phyloP scores from a whole-genome alignment of 1,139 yeast genomes.

The Candida buenavistaensis region DNA sequence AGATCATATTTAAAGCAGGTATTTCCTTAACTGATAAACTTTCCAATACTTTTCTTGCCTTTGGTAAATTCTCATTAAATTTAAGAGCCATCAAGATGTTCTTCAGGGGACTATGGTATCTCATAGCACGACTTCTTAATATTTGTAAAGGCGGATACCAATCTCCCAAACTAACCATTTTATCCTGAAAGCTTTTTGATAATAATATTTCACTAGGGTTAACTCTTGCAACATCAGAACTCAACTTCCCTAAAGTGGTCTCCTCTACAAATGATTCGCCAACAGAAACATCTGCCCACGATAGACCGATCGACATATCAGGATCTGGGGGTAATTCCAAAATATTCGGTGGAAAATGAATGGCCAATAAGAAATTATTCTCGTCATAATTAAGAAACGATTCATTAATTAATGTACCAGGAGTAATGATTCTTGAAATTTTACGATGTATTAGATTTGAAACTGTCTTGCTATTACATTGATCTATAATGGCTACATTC shows the following conservation, averaged over 20 bases:
- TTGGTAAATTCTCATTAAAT: conserved; percentile 49
- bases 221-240: conserved; percentile 63
- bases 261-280: conserved; percentile 75
- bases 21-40: conserved; percentile 49
- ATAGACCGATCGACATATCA: conserved; percentile 60
- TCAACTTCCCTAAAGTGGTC: conserved; percentile 53
- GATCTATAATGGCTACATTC: conserved; percentile 83
- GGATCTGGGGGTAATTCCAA: conserved; percentile 45
- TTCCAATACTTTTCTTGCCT: conserved; percentile 56
- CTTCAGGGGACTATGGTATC: conserved; percentile 45
- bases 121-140: conserved; percentile 58
- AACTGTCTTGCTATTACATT: conserved; percentile 36
- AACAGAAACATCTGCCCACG: conserved; percentile 89
- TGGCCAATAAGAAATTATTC: conserved; percentile 69
- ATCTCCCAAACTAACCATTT: conserved; percentile 39
- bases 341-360: conserved; percentile 56
- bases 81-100: conserved; percentile 31
- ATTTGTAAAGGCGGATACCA: conserved; percentile 66
- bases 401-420: conserved; percentile 92
- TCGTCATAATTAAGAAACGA: conserved; percentile 71
- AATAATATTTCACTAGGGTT: conserved; percentile 67
- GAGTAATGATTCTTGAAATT: conserved; percentile 79
- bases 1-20: conserved; percentile 45
- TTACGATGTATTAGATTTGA: conserved; percentile 57
- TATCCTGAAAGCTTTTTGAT: conserved; percentile 27